Evolutionary conservation across 2,329 filamentous ascomycete genomes (phyloP).

Genomic region (Trichoderma hamatum): DNA sequence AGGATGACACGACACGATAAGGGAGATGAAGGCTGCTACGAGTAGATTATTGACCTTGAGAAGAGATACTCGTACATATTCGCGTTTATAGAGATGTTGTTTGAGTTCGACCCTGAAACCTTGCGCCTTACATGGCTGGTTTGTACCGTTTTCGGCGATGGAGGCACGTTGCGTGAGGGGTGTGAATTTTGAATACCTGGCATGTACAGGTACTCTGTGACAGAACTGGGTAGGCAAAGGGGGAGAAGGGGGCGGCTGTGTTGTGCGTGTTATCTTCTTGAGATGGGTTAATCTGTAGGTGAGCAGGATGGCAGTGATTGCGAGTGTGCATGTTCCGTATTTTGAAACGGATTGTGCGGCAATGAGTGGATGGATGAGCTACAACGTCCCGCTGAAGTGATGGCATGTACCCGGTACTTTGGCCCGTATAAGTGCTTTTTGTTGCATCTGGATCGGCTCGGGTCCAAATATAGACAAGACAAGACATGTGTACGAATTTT

Average conservation of each 20-base stretch:
- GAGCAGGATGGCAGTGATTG: neutral
- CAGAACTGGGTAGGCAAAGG: neutral
- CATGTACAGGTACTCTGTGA: neutral
- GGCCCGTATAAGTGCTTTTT: neutral
- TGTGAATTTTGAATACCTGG: neutral
- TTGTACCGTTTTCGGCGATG: conserved; percentile 14
- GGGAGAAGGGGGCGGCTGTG: neutral
- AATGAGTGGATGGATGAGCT: neutral
- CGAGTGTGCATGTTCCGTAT: neutral
- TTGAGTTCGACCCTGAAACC: conserved; percentile 12
- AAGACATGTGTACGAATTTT: neutral
- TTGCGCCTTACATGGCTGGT: neutral
- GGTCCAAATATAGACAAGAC: conserved; percentile 1
- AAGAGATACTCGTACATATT: neutral
- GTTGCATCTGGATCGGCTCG: neutral
- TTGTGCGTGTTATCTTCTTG: neutral
- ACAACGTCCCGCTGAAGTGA: neutral
- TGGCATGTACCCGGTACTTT: neutral
- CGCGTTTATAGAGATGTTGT: neutral
- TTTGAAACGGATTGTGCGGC: neutral
- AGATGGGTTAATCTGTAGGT: neutral
- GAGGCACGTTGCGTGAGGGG: neutral
- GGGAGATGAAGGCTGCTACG: neutral
- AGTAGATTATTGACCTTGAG: neutral
- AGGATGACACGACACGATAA: neutral